These are phyloP conservation scores for Pseudoscleropodium purum DNA, from an alignment of 225 moss, liverwort and hornwort species.

Conservation along the genomic window DNA sequence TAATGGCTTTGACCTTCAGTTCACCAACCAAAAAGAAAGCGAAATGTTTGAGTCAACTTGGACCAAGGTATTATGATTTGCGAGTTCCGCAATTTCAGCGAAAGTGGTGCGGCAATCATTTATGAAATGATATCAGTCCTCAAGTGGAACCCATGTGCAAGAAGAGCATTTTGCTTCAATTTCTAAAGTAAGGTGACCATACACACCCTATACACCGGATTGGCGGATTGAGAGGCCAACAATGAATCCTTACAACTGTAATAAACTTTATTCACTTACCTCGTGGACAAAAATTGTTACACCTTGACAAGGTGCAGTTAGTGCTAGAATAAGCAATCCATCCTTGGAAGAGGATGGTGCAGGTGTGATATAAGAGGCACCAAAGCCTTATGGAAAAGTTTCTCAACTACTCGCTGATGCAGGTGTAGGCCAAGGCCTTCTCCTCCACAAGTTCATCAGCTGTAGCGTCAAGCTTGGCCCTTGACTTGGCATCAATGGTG, in stretches of 20 bases:
- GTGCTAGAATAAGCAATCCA: not conserved
- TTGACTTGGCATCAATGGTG: slow-evolving; percentile 66
- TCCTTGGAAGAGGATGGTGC: slow-evolving; percentile 5
- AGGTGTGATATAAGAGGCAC: not conserved
- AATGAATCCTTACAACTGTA: not conserved
- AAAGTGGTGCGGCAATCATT: not conserved
- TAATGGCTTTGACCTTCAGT: not conserved
- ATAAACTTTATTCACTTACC: slow-evolving; percentile 14
- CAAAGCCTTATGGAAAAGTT: not conserved
- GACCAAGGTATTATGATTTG: not conserved
- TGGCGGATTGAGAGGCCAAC: not conserved
- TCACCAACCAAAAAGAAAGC: not conserved
- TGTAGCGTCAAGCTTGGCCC: slow-evolving; percentile 86
- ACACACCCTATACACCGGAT: not conserved
- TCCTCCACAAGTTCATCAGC: slow-evolving; percentile 90
- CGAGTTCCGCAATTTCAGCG: not conserved
- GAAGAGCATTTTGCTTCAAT: not conserved
- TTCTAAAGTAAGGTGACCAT: not conserved
- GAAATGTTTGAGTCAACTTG: not conserved
- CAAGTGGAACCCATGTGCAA: not conserved
- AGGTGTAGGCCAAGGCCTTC: slow-evolving; percentile 71
- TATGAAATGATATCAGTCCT: not conserved
- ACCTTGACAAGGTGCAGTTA: slow-evolving; percentile 10
- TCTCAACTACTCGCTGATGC: slow-evolving; percentile 62
- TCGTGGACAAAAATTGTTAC: slow-evolving; percentile 25